phyloP scores from a whole-genome alignment of 78 protist species.

The Dictyostelium firmibasis region DNA sequence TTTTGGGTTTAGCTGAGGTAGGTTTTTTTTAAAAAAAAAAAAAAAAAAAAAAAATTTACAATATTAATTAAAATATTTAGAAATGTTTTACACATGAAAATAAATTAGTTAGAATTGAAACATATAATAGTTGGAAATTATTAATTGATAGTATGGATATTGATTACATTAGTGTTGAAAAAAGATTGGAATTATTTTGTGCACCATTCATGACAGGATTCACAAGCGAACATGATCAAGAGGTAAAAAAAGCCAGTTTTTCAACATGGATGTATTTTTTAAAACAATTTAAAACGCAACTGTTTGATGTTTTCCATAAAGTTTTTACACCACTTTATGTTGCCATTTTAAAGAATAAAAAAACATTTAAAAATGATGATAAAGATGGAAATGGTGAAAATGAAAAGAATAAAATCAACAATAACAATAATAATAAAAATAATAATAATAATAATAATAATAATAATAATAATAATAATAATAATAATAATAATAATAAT shows the following conservation, averaged over 20 bases:
- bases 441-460: too few species aligned
- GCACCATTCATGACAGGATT: constrained; percentile 13
- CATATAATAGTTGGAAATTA: constrained; percentile 54
- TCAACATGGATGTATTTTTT: constrained; percentile 46
- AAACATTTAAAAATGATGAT: not conserved
- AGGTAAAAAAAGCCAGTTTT: not conserved
- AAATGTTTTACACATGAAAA: constrained; percentile 24
- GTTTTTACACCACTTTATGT: not conserved
- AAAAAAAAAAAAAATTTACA: not conserved
- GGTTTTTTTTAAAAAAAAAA: not conserved
- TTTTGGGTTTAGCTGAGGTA: constrained; percentile 51
- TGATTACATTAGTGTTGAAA: not conserved
- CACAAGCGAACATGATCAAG: not conserved
- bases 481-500: not conserved
- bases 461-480: not conserved
- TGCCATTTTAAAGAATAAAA: not conserved
- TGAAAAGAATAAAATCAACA: not conserved
- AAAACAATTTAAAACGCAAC: not conserved
- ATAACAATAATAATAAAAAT: too few species aligned
- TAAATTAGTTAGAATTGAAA: not conserved
- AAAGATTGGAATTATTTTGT: constrained; percentile 26
- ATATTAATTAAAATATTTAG: not conserved
- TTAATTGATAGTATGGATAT: constrained; percentile 21
- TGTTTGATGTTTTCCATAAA: not conserved
- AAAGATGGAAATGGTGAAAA: not conserved